phyloP scores from a whole-genome alignment of 805 yeast species.

The Lachancea sp. region DNA sequence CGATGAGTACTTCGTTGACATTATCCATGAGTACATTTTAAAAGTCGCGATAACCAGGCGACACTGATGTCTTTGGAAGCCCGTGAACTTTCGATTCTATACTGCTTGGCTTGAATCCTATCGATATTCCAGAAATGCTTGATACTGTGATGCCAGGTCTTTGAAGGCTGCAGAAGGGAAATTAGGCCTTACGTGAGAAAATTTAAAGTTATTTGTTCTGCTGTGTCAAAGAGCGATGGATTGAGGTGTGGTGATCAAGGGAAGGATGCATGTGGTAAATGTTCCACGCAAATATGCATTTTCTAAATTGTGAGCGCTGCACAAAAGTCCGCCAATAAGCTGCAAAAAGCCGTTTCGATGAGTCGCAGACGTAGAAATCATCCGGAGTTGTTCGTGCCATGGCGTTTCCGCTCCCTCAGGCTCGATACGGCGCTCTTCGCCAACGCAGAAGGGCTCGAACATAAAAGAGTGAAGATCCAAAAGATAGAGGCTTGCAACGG shows the following conservation, averaged over 20 bases:
- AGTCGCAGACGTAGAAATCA: constrained; percentile 1
- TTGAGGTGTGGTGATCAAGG: constrained; percentile 15
- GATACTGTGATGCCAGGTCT: too few species aligned
- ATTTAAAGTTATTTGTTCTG: too few species aligned
- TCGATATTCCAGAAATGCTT: too few species aligned
- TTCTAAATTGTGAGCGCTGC: constrained; percentile 10
- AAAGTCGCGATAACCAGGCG: neutral
- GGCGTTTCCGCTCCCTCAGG: neutral
- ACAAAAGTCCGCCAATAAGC: constrained; percentile 26
- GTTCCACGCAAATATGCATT: constrained; percentile 27
- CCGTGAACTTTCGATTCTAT: too few species aligned
- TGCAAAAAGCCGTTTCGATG: constrained; percentile 8
- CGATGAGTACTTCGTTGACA: neutral
- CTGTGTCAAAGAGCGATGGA: neutral
- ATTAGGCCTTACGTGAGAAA: too few species aligned
- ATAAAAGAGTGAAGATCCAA: constrained; percentile 1
- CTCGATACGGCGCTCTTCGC: neutral
- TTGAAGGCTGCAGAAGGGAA: too few species aligned
- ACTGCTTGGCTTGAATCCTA: too few species aligned
- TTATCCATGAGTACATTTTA: neutral
- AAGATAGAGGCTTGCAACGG: neutral
- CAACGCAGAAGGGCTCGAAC: neutral
- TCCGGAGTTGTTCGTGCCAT: constrained; percentile 1
- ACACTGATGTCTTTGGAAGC: too few species aligned
- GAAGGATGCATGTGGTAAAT: constrained; percentile 23